These are phyloP conservation scores for Fusarium haematococcum DNA, from an alignment of 2,329 filamentous ascomycete species.

Conservation along the genomic window DNA sequence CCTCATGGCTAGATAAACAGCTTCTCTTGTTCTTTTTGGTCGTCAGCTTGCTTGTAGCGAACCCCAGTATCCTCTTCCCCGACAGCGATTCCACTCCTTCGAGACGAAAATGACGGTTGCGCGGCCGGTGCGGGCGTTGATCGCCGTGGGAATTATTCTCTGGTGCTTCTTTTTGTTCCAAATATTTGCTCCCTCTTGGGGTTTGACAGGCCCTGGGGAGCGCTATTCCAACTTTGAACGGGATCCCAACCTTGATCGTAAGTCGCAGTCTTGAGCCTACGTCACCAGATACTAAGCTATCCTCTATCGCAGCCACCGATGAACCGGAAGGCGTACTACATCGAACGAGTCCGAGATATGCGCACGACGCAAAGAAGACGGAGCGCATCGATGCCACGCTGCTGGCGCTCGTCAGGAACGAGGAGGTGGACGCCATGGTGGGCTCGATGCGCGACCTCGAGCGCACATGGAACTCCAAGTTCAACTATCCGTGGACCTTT, in stretches of 20 bases:
- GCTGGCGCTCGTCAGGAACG: conserved; percentile 90
- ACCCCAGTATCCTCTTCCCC: conserved; percentile 2
- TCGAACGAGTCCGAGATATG: conserved; percentile 82
- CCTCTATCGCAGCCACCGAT: conserved; percentile 72
- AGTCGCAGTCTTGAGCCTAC: conserved; percentile 48
- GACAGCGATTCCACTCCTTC: conserved; percentile 5
- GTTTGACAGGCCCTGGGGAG: conserved; percentile 57
- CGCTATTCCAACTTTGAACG: conserved; percentile 71
- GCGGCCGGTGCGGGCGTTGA: conserved; percentile 84
- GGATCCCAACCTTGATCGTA: conserved; percentile 91
- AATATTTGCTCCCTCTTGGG: conserved; percentile 70
- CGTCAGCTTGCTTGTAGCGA: conserved; percentile 7
- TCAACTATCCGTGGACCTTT: conserved; percentile 99
- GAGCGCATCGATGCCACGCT: conserved; percentile 94
- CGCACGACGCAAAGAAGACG: conserved; percentile 77
- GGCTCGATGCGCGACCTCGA: conserved; percentile 92
- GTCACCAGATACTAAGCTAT: conserved; percentile 25
- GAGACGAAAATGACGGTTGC: conserved; percentile 79
- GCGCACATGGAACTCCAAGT: conserved; percentile 96
- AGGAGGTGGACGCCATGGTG: conserved; percentile 86
- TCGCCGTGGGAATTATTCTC: conserved; percentile 75
- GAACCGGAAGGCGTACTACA: conserved; percentile 84
- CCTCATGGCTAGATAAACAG: conserved; percentile 37
- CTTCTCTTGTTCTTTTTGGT: conserved; percentile 17
- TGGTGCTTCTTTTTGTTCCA: conserved; percentile 85